Base-by-base conservation (phyloP, 2,329 filamentous ascomycete genomes). In the Onygena corvina region DNA sequence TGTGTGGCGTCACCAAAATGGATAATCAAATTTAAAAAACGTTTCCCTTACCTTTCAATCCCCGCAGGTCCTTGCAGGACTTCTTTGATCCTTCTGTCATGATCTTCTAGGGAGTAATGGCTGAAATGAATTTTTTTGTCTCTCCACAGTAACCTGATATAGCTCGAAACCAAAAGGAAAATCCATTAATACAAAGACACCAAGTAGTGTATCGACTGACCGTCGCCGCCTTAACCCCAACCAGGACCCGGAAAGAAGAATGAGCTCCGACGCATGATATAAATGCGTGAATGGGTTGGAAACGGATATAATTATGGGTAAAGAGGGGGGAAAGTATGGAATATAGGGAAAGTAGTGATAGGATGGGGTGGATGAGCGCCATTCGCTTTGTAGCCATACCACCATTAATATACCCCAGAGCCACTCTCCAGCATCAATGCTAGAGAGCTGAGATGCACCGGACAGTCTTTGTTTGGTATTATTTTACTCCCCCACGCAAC, bases 1-100 rank as follows among this genome's bases (percentile, higher is more conserved):
- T 46, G 14, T 30, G 30, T 18, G 42, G 42, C 42, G 42, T 46
- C 42, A 46, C 42, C 42, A 46, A 21, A 31, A 46, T 46, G 42
- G 42, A 30, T 31, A 46, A 31, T 46, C 21, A 46, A 30, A 46
- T 21, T 46, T 21, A 31, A 46, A n/a, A 46, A 46, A 46, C n/a
- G 20, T 31, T 46, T 33, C 30, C 30, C 14, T 46, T 46, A 21
- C 36, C 7, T 16, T 16, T n/a, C 11, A 18, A 31, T 7, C 30
- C 30, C n/a, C n/a, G n/a, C n/a, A n/a, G n/a, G n/a, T n/a, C n/a
- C 27, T 42, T 42, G 11, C n/a, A 27, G 27, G 6, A 14, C 21
- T 8, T 16, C 20, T 16, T 20, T 42, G 20, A 11, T 3, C 14
- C 20, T 6, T 8, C 38, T 25, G 38, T 8, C 38, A 7, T 7